Percentiles rank a stretch among this genome's conserved stretches.
phyloP scores from a whole-genome alignment of 768 basidiomycete genomes.

The Suillus tomentosus region DNA sequence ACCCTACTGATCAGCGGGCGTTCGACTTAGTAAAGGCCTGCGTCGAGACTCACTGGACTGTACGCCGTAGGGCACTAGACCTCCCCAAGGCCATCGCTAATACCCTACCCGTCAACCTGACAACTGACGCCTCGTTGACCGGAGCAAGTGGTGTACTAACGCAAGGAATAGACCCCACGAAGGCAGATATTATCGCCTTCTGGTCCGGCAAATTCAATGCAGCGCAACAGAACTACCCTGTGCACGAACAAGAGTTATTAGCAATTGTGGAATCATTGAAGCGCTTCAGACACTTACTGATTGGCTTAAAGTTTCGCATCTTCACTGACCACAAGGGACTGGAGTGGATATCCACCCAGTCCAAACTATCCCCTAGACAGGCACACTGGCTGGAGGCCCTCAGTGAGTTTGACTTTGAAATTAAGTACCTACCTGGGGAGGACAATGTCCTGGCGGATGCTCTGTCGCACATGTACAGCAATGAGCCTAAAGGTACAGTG shows the following conservation, averaged over 20 bases:
- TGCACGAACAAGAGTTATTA: constrained; percentile 22
- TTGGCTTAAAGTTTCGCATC: constrained; percentile 23
- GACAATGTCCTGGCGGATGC: constrained; percentile 7
- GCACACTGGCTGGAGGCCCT: constrained; percentile 34
- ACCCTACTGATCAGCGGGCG: no score
- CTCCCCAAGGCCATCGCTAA: no score
- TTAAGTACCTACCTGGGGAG: constrained; percentile 25
- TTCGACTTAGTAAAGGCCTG: no score
- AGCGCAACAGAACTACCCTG: constrained; percentile 33
- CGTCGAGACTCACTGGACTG: no score
- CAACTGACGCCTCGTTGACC: accelerated
- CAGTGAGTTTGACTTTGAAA: constrained; percentile 27
- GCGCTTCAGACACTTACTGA: constrained; percentile 28
- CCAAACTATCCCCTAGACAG: constrained; percentile 15
- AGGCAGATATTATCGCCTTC: no score
- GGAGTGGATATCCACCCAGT: constrained; percentile 27
- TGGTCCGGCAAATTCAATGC: constrained; percentile 30
- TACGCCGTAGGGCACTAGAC: accelerated
- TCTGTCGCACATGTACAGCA: constrained; percentile 32
- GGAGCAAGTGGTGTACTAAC: no score
- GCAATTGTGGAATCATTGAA: constrained; percentile 26
- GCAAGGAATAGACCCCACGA: no score
- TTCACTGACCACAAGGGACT: constrained; percentile 32
- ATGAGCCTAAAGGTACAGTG: background rate
- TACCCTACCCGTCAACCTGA: no score